Percentiles rank a stretch among this genome's conserved stretches.
These are phyloP conservation scores for Aspergillus nanangensis DNA, from an alignment of 495 filamentous ascomycete genomes.

Conservation along the genomic window DNA sequence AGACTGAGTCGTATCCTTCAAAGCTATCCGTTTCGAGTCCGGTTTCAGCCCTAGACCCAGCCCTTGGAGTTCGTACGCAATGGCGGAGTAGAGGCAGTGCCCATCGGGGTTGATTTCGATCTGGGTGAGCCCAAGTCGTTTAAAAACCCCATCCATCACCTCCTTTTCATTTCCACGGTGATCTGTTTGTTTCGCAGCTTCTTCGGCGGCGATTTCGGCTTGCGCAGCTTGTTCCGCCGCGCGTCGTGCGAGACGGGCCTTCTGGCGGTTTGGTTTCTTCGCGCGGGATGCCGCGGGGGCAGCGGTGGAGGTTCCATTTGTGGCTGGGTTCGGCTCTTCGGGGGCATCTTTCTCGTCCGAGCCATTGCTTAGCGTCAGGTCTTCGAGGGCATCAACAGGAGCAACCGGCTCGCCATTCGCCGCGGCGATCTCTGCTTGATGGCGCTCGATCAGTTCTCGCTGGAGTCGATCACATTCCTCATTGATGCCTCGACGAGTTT, in stretches of 20 bases:
- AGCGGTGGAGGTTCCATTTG: conserved; percentile 7
- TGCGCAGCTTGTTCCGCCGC: conserved; percentile 76
- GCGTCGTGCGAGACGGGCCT: conserved; percentile 82
- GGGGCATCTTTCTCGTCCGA: conserved; percentile 13
- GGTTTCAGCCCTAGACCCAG: conserved; percentile 43
- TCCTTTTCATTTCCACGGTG: conserved; percentile 66
- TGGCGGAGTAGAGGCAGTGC: conserved; percentile 91
- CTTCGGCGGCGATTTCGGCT: conserved; percentile 60
- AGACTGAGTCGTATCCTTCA: conserved; percentile 31
- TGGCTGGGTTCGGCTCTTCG: conserved; percentile 5
- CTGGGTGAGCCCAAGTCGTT: conserved; percentile 60
- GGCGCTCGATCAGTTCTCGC: conserved; percentile 59
- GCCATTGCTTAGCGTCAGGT: conserved; percentile 28
- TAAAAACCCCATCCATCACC: conserved; percentile 63
- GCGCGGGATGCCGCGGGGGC: conserved; percentile 11
- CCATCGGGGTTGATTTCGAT: conserved; percentile 83
- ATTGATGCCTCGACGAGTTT: conserved; percentile 85
- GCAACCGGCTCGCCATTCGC: conserved; percentile 42
- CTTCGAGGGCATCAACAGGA: conserved; percentile 22
- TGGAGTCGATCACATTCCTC: conserved; percentile 78
- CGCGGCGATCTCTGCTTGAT: conserved; percentile 59
- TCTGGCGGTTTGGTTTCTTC: conserved; percentile 86
- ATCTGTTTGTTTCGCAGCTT: conserved; percentile 71
- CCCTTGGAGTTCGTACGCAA: conserved; percentile 73
- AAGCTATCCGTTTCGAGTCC: conserved; percentile 34